phyloP scores from a whole-genome alignment of 2,329 filamentous ascomycete genomes.

The Venturia nashicola region DNA sequence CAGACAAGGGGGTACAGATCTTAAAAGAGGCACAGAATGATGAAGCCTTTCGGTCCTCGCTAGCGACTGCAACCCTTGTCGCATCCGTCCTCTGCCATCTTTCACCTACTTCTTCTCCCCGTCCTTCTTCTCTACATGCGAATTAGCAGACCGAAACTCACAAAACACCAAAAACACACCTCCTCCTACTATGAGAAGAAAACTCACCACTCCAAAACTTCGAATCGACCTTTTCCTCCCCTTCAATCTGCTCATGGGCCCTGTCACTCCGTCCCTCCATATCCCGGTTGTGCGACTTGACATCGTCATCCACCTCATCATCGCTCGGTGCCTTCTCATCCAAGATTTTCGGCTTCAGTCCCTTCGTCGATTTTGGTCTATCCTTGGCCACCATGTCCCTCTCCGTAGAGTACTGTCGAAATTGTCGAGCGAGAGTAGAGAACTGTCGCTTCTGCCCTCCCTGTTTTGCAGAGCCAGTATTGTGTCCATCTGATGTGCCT shows the following conservation, averaged over 20 bases:
- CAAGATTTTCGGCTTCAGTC: conserved; percentile 31
- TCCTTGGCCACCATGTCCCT: background rate
- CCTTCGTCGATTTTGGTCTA: conserved; percentile 12
- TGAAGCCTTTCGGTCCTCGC: background rate
- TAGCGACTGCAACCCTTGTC: background rate
- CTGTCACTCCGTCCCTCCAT: conserved; percentile 30
- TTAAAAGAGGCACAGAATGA: too few relatives aligned
- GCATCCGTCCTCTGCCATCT: too few relatives aligned
- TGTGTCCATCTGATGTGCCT: conserved; percentile 11
- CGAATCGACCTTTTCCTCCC: conserved; percentile 28
- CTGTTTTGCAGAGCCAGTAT: background rate
- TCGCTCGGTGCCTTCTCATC: conserved; percentile 22
- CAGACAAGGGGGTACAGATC: too few relatives aligned
- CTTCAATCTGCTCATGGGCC: conserved; percentile 26
- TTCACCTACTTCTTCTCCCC: background rate
- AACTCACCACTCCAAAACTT: conserved; percentile 28
- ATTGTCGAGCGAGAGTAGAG: background rate
- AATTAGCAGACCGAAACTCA: background rate
- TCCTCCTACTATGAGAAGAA: background rate
- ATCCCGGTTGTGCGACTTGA: conserved; percentile 32
- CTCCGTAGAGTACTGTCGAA: background rate
- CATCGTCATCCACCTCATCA: conserved; percentile 20
- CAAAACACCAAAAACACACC: background rate
- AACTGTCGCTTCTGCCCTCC: background rate
- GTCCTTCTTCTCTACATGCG: background rate